phyloP scores from a whole-genome alignment of 2,329 filamentous ascomycete genomes.

The Aspergillus novofumigatus region DNA sequence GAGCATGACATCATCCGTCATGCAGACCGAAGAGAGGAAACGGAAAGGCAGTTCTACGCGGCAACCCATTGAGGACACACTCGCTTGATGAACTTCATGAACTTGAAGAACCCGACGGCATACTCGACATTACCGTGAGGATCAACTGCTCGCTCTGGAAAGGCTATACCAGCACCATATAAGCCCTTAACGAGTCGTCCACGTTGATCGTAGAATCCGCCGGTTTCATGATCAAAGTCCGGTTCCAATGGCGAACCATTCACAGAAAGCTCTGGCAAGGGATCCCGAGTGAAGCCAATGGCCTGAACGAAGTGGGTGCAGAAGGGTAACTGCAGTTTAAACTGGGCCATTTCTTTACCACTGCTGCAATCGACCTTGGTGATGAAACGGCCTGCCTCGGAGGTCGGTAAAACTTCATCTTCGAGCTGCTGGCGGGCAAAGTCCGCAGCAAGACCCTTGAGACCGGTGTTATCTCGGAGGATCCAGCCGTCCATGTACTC shows the following conservation, averaged over 20 bases:
- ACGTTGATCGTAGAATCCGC: slow-evolving; percentile 46
- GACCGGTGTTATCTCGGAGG: slow-evolving; percentile 60
- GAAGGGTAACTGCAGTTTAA: slow-evolving; percentile 43
- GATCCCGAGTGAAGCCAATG: slow-evolving; percentile 53
- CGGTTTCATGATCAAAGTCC: slow-evolving; percentile 33
- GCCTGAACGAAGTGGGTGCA: slow-evolving; percentile 56
- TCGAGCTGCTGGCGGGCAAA: slow-evolving; percentile 60
- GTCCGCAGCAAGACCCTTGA: slow-evolving; percentile 58
- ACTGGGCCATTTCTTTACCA: slow-evolving; percentile 44
- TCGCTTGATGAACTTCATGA: slow-evolving; percentile 59
- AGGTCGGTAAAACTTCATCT: slow-evolving; percentile 44
- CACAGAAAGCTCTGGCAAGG: slow-evolving; percentile 46
- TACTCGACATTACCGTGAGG: slow-evolving; percentile 59
- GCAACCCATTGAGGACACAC: slow-evolving; percentile 50
- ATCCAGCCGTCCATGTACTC: slow-evolving; percentile 62
- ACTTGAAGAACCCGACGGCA: slow-evolving; percentile 62
- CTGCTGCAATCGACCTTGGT: slow-evolving; percentile 44
- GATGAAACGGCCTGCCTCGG: slow-evolving; percentile 46
- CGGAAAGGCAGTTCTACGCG: background rate
- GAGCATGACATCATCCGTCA: background rate
- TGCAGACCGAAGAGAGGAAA: background rate
- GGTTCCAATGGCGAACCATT: slow-evolving; percentile 24
- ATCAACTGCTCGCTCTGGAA: slow-evolving; percentile 58
- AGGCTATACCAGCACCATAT: slow-evolving; percentile 61
- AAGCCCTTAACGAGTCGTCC: slow-evolving; percentile 47